Evolutionary conservation across 305 asterid genomes (phyloP), one percentile per base, ranked within the genome.

Genomic region (Nicotiana rustica): DNA sequence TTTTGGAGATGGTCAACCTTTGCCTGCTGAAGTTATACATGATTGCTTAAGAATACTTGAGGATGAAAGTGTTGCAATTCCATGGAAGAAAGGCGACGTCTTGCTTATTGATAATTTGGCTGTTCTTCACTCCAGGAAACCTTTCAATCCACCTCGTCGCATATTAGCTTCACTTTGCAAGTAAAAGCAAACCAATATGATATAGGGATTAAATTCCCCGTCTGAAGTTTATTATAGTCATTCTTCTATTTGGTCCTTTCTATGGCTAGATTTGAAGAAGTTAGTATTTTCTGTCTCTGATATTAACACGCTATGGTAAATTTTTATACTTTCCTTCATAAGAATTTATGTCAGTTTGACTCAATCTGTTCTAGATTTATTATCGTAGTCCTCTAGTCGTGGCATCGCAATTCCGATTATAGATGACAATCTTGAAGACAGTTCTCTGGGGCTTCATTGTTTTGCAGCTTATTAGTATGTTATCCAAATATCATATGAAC

Each of bases 81-180:
- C 98, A 12, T 96, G 99, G 99, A 86, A 79, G 92, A 91, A 91
- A 88, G 94, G 97, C 1, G 98, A 96, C 17, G 84, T 92, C 12
- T 56, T 94, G 77, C 81, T 94, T 86, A 91, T 94, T 44, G 97
- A 96, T 84, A 96, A 96, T 81, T 79, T 93, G 86, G 95, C 97
- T 10, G 97, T 91, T 86, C 97, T 95, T 83, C 97, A 95, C 89
- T 85, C 97, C 12, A 83, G 98, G 59, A 92, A 84, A 71, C 91
- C 98, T 0, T 94, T 92, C 79, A 64, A 77, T 52, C 95, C 95
- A 79, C 99, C 99, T 80, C 93, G 98, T 17, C 91, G 97, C 36
- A 83, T 96, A 14, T 85, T 96, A 67, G 98, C 98, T 73, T 96
- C 99, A 52, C 86, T 95, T 9, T 93, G 99, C 91, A 94, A 91